Evolutionary conservation across 2,329 filamentous ascomycete genomes (phyloP).

Genomic region (Fusarium sp.): DNA sequence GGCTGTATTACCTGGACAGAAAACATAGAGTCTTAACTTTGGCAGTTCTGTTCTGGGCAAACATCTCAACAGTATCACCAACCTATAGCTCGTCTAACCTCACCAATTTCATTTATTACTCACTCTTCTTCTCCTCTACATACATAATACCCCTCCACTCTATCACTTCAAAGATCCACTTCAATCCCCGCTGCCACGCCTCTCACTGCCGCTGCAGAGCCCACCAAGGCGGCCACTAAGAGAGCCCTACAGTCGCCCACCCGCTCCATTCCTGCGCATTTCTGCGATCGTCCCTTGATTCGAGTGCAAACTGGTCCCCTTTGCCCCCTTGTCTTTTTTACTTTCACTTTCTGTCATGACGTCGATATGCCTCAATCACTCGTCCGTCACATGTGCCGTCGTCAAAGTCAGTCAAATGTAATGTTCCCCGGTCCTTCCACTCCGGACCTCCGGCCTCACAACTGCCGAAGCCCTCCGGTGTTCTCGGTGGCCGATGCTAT

Average conservation of each 20-base stretch:
- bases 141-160: neutral
- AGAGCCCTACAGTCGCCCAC: constrained; percentile 42
- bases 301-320: constrained; percentile 16
- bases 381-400: constrained; percentile 13
- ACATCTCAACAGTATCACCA: neutral
- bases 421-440: constrained; percentile 22
- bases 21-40: too few species aligned
- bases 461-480: constrained; percentile 26
- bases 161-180: constrained; percentile 16
- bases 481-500: constrained; percentile 5
- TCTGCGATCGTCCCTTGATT: constrained; percentile 36
- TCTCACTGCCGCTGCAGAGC: constrained; percentile 22
- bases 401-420: constrained; percentile 9
- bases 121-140: neutral
- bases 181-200: constrained; percentile 25
- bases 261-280: constrained; percentile 40
- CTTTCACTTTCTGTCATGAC: constrained; percentile 21
- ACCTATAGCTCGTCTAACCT: neutral
- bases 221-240: constrained; percentile 41
- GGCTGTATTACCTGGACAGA: neutral
- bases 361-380: constrained; percentile 13
- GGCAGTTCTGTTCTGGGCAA: neutral
- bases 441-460: constrained; percentile 33
- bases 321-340: constrained; percentile 13
- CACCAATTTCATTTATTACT: neutral